A percentile compares a stretch with the other conserved stretches of the same genome.
These are phyloP conservation scores for Boletus pseudo-olivaceus DNA, from an alignment of 768 basidiomycete species.

Conservation along the genomic window DNA sequence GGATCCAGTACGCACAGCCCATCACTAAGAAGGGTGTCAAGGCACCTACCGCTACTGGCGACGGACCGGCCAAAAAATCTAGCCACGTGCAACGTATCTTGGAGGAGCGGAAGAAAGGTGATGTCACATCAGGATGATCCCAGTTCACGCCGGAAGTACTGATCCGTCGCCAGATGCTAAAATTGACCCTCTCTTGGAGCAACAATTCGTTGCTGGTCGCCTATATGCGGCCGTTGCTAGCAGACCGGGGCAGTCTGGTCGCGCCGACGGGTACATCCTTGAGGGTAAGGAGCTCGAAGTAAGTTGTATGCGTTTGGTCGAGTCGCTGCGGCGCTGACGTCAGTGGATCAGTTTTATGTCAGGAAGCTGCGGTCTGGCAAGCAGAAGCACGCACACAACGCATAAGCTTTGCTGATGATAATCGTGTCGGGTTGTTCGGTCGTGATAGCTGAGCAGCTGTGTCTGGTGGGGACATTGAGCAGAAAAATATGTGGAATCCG, in stretches of 20 bases:
- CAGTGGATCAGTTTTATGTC: constrained; percentile 74
- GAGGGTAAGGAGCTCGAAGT: constrained; percentile 99
- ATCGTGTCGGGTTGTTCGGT: not conserved
- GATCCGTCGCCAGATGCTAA: constrained; percentile 63
- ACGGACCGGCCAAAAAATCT: constrained; percentile 76
- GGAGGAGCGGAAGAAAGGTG: constrained; percentile 90
- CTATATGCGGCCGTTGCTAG: constrained; percentile 91
- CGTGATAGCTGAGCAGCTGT: not conserved
- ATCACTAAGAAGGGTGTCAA: constrained; percentile 86
- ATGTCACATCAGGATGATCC: constrained; percentile 16
- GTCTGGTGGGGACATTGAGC: not conserved
- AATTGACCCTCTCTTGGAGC: constrained; percentile 84
- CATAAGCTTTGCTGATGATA: constrained; percentile 23
- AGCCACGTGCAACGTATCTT: constrained; percentile 85
- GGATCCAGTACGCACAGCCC: constrained; percentile 83
- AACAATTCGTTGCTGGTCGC: constrained; percentile 91
- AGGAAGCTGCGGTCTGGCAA: constrained; percentile 91
- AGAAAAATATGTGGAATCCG: not conserved
- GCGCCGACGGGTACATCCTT: constrained; percentile 94
- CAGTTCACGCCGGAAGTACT: constrained; percentile 7
- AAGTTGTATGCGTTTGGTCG: constrained; percentile 13
- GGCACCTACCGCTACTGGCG: constrained; percentile 41
- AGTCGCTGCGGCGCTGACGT: constrained; percentile 20
- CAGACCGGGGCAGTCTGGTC: constrained; percentile 95
- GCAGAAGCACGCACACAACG: constrained; percentile 81